These are phyloP conservation scores for Neonectria faginata DNA, from an alignment of 2,329 filamentous ascomycete species.

Conservation along the genomic window DNA sequence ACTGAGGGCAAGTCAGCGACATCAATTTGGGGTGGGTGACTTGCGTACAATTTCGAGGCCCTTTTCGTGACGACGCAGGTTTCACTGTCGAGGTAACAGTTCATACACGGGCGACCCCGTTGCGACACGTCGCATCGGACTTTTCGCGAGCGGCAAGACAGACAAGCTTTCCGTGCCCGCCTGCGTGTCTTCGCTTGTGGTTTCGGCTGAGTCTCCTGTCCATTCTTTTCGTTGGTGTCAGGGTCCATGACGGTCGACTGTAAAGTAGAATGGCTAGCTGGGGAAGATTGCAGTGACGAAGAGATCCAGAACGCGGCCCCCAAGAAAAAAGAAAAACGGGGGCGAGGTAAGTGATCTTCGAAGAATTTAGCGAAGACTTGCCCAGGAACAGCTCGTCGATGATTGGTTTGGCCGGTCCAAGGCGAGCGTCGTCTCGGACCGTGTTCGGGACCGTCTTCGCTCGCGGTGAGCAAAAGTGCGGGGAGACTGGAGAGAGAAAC, in stretches of 20 bases:
- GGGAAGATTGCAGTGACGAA: not conserved
- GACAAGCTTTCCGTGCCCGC: constrained; percentile 54
- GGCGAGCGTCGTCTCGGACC: not conserved
- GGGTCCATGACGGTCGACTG: not conserved
- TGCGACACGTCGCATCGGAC: constrained; percentile 63
- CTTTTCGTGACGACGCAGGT: constrained; percentile 53
- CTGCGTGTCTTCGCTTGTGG: constrained; percentile 4
- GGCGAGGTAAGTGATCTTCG: not conserved
- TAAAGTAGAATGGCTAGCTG: not conserved
- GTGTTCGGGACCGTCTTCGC: not conserved
- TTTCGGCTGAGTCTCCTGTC: not conserved
- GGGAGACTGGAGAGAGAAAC: not conserved
- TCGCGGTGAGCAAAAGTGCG: not conserved
- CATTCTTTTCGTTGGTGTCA: not conserved
- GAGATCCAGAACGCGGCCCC: no score
- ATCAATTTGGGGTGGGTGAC: not conserved
- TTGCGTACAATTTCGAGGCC: constrained; percentile 51
- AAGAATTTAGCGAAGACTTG: not conserved
- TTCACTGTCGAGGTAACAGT: constrained; percentile 62
- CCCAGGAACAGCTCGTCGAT: not conserved
- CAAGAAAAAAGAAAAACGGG: not conserved
- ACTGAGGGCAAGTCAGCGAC: not conserved
- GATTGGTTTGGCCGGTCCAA: not conserved
- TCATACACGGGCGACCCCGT: constrained; percentile 61
- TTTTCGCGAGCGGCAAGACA: constrained; percentile 60